Percentiles rank a stretch among this genome's conserved stretches.
Evolutionary conservation across 225 moss, liverwort and hornwort species (phyloP).

Genomic region (Lunularia cruciata): DNA sequence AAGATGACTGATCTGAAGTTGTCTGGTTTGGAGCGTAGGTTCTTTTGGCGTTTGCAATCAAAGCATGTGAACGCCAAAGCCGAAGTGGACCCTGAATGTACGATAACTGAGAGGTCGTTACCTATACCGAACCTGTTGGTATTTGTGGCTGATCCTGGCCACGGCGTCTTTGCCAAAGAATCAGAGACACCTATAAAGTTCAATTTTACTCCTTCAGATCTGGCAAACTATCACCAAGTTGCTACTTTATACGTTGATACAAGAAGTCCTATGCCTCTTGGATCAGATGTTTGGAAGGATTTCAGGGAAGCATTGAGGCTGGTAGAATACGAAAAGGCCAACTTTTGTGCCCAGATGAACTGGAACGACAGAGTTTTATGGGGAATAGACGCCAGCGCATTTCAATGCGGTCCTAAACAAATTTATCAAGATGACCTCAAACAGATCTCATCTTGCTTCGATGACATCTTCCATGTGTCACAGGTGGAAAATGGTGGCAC

Average conservation of each 20-base stretch:
- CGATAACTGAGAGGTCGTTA: slow-evolving; percentile 24
- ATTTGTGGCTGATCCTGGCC: slow-evolving; percentile 48
- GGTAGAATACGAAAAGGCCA: slow-evolving; percentile 46
- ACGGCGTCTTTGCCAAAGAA: slow-evolving; percentile 54
- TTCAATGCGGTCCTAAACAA: slow-evolving; percentile 30
- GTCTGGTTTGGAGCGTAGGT: slow-evolving; percentile 16
- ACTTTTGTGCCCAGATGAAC: slow-evolving; percentile 22
- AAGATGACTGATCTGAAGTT: neutral
- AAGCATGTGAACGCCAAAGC: slow-evolving; percentile 23
- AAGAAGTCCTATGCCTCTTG: slow-evolving; percentile 43
- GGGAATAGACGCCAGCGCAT: slow-evolving; percentile 45
- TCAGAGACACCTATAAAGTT: slow-evolving; percentile 38
- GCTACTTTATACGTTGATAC: slow-evolving; percentile 72
- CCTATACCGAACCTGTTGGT: slow-evolving; percentile 31
- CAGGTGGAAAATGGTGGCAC: slow-evolving; percentile 67
- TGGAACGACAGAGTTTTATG: slow-evolving; percentile 41
- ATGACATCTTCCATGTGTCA: slow-evolving; percentile 48
- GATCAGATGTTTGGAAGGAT: slow-evolving; percentile 53
- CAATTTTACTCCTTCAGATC: slow-evolving; percentile 53
- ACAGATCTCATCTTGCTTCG: slow-evolving; percentile 22
- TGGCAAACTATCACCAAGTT: slow-evolving; percentile 49
- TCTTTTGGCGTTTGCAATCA: slow-evolving; percentile 42
- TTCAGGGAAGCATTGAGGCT: slow-evolving; percentile 54
- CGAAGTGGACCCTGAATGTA: slow-evolving; percentile 24
- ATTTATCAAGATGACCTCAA: slow-evolving; percentile 28